These are phyloP conservation scores for Globisporangium uncinulatum DNA, from an alignment of 352 stramenopile genomes.

Conservation along the genomic window DNA sequence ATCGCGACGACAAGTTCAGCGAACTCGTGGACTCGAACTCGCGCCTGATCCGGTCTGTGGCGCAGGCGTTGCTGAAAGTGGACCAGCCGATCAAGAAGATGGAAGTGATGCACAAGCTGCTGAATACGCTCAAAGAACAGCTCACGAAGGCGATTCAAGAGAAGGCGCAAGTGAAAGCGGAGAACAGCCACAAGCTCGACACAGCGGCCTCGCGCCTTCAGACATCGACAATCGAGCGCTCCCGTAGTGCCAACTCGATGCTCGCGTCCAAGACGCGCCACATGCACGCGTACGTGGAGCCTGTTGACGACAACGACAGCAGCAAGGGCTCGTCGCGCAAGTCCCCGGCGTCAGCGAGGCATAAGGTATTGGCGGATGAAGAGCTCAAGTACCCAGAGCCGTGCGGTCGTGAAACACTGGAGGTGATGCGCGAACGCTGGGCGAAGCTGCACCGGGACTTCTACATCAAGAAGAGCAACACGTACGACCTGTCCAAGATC, in stretches of 20 bases:
- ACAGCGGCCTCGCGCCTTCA: constrained; percentile 20
- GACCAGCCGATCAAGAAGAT: constrained; percentile 94
- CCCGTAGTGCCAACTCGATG: constrained; percentile 62
- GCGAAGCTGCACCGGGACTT: constrained; percentile 95
- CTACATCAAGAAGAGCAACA: constrained; percentile 90
- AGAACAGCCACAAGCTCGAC: constrained; percentile 43
- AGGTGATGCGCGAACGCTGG: constrained; percentile 90
- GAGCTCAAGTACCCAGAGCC: constrained; percentile 74
- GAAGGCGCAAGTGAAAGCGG: constrained; percentile 57
- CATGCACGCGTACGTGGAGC: constrained; percentile 45
- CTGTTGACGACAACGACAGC: constrained; percentile 26
- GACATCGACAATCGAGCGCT: constrained; percentile 44
- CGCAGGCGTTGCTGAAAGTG: constrained; percentile 65
- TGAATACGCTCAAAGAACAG: constrained; percentile 93
- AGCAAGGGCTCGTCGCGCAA: constrained; percentile 24
- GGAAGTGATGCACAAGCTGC: constrained; percentile 85
- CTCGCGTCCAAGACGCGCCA: constrained; percentile 34
- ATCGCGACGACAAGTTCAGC: constrained; percentile 74
- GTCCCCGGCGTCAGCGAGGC: background rate
- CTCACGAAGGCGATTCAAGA: constrained; percentile 75
- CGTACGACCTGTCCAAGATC: constrained; percentile 95
- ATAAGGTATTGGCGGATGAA: constrained; percentile 29
- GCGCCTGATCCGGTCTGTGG: constrained; percentile 75
- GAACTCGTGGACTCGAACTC: constrained; percentile 76
- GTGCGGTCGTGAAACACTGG: constrained; percentile 76